A percentile compares a stretch with the other conserved stretches of the same genome.
phyloP scores from a whole-genome alignment of 2,329 filamentous ascomycete genomes.

The Ceratocystis huliohia region DNA sequence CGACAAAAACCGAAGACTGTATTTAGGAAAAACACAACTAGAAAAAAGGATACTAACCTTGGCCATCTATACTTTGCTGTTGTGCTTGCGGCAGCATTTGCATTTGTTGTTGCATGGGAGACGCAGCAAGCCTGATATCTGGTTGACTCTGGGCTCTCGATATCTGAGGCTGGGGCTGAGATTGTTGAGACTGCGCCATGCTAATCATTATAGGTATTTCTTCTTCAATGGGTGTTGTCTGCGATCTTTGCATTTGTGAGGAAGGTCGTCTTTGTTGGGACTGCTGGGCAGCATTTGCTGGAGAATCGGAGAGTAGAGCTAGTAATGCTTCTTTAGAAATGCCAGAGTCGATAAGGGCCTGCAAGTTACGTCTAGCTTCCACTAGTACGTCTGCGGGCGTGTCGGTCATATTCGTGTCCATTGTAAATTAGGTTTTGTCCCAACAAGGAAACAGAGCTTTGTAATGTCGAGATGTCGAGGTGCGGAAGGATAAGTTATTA shows the following conservation, averaged over 20 bases:
- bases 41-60: constrained; percentile 15
- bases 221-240: constrained; percentile 15
- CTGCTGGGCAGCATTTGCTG: constrained; percentile 13
- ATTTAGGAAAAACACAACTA: background rate
- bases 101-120: constrained; percentile 27
- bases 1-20: background rate
- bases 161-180: constrained; percentile 11
- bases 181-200: constrained; percentile 18
- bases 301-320: constrained; percentile 22
- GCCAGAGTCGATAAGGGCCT: constrained; percentile 35
- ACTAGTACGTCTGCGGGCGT: constrained; percentile 34
- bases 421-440: background rate
- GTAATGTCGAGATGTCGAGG: background rate
- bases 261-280: constrained; percentile 17
- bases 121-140: constrained; percentile 27
- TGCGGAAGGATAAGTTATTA: background rate
- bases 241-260: constrained; percentile 21
- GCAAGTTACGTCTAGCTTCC: constrained; percentile 35
- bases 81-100: constrained; percentile 17
- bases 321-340: constrained; percentile 32
- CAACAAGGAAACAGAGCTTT: background rate
- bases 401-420: constrained; percentile 23
- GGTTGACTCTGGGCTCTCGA: constrained; percentile 18
- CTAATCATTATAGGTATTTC: constrained; percentile 22
- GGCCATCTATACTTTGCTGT: constrained; percentile 9